Percentiles rank a stretch among this genome's conserved stretches.
phyloP scores from a whole-genome alignment of 176 grass and related monocot genomes.

The Metroxylon sagu region DNA sequence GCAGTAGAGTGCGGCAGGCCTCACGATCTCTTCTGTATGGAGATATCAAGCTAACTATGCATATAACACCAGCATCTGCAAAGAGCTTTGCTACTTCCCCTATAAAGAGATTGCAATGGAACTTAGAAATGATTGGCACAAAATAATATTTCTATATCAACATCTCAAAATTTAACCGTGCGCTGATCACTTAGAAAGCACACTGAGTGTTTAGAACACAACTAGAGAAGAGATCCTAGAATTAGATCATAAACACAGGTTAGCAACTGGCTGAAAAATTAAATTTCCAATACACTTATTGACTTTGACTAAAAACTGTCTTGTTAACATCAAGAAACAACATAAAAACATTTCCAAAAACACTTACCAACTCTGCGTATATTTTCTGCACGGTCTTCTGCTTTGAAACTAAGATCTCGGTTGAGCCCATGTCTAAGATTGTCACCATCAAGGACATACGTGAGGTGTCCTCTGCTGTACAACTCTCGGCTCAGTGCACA shows the following conservation, averaged over 20 bases:
- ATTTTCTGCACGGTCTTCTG: conserved; percentile 79
- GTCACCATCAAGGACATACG: conserved; percentile 78
- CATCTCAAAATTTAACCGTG: too few species aligned
- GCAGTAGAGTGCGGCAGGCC: conserved; percentile 67
- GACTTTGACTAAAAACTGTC: too few species aligned
- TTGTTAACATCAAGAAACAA: too few species aligned
- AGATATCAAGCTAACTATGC: conserved; percentile 58
- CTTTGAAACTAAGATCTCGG: conserved; percentile 68
- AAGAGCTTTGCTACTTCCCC: conserved; percentile 97
- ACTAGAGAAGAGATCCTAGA: too few species aligned
- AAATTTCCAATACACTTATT: too few species aligned
- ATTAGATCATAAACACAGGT: too few species aligned
- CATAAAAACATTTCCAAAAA: conserved; percentile 9
- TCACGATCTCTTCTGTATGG: conserved; percentile 86
- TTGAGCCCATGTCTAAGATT: conserved; percentile 85
- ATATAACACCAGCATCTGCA: conserved; percentile 75
- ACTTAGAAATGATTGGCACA: too few species aligned
- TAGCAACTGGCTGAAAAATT: too few species aligned
- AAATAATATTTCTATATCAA: too few species aligned
- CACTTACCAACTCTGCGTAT: conserved; percentile 67
- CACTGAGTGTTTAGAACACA: too few species aligned
- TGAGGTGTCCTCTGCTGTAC: conserved; percentile 55
- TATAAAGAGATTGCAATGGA: conserved; percentile 15
- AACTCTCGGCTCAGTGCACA: conserved; percentile 72
- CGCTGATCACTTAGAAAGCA: too few species aligned